Evolutionary conservation across 306 rosid genomes (phyloP).

Genomic region (Castanea crenata): DNA sequence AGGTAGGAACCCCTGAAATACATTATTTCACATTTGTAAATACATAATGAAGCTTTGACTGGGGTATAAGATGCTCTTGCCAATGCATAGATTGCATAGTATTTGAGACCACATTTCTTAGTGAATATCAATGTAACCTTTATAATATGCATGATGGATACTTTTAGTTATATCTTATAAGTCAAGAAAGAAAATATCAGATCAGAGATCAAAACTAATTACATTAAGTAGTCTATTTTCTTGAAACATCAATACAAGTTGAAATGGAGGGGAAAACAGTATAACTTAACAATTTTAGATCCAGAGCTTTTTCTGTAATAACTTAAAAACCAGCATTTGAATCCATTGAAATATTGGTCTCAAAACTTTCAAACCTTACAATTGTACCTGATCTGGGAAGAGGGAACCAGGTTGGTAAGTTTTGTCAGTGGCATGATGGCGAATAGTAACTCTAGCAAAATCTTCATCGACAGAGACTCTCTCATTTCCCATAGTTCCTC

Average conservation of each 20-base stretch:
- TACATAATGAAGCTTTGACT: neutral
- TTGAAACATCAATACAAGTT: neutral
- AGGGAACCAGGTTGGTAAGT: constrained; percentile 75
- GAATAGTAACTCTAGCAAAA: constrained; percentile 63
- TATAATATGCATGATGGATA: neutral
- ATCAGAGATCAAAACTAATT: neutral
- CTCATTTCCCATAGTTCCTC: constrained; percentile 75
- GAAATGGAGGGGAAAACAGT: neutral
- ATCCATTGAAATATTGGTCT: constrained; percentile 9
- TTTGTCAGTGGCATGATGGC: constrained; percentile 87
- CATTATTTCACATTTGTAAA: constrained; percentile 8
- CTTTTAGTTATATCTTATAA: neutral
- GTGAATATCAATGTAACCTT: neutral
- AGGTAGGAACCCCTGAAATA: constrained; percentile 74
- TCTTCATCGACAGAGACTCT: constrained; percentile 77
- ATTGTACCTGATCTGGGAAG: constrained; percentile 75
- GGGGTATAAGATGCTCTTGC: neutral
- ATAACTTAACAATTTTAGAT: constrained; percentile 14
- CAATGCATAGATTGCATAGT: neutral
- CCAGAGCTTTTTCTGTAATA: constrained; percentile 3
- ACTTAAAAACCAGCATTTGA: neutral
- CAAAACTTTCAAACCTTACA: constrained; percentile 14
- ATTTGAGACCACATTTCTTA: neutral
- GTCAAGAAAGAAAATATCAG: neutral
- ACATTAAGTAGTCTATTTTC: neutral